Percentiles rank a stretch among this genome's conserved stretches.
Conservation (phyloP, 2,329 filamentous ascomycete species). For the Sphaerulina musiva region DNA sequence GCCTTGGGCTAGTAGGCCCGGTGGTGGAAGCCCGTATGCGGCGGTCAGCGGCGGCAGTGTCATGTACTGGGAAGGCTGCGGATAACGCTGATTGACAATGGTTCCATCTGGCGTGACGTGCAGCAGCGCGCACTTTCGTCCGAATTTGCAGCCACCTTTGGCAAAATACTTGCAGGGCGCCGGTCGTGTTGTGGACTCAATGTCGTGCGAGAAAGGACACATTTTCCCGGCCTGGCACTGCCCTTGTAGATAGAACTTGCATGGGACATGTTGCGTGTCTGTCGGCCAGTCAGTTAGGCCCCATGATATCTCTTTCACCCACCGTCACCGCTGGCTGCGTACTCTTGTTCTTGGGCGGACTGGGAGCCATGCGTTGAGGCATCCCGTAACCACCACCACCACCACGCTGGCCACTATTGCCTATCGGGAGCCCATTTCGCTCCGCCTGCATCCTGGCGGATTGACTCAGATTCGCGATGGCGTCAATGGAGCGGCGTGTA, state of each 20-base stretch:
- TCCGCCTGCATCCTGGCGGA: slow-evolving; percentile 23
- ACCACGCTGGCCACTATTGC: slow-evolving; percentile 17
- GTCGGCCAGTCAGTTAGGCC: slow-evolving; percentile 16
- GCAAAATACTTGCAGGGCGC: slow-evolving; percentile 97
- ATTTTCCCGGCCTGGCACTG: slow-evolving; percentile 92
- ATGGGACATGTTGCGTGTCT: slow-evolving; percentile 97
- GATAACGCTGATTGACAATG: slow-evolving; percentile 64
- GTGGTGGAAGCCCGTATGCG: slow-evolving; percentile 25
- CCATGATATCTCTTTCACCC: background rate
- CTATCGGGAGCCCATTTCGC: slow-evolving; percentile 28
- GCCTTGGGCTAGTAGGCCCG: slow-evolving; percentile 32
- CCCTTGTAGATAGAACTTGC: slow-evolving; percentile 98
- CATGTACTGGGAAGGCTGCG: background rate
- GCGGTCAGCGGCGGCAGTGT: slow-evolving; percentile 8
- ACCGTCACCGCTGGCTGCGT: background rate
- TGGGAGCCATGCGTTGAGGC: slow-evolving; percentile 36
- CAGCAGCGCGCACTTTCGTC: slow-evolving; percentile 92
- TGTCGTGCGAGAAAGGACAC: slow-evolving; percentile 93
- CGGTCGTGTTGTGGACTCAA: slow-evolving; percentile 75
- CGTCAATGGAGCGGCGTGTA: slow-evolving; percentile 20
- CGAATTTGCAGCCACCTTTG: slow-evolving; percentile 99
- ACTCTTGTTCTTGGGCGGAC: slow-evolving; percentile 48
- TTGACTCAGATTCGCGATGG: slow-evolving; percentile 13
- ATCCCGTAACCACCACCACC: slow-evolving; percentile 9
- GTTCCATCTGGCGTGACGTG: slow-evolving; percentile 92